Base-by-base conservation (phyloP, 306 rosid species). In the Crataegus laevigata region DNA sequence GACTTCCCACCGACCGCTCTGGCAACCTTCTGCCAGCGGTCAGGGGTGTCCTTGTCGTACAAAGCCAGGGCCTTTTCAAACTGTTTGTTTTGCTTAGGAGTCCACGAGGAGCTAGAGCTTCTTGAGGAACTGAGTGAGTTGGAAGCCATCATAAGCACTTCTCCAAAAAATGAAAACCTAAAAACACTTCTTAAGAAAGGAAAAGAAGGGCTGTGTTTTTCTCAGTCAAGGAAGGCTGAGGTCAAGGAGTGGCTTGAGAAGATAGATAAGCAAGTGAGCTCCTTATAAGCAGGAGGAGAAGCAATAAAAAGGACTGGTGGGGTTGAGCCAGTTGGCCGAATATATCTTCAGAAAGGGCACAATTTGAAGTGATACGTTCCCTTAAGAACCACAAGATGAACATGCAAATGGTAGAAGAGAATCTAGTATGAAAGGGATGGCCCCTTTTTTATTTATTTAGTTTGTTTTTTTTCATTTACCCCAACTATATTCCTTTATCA, bases 11-110 rank as follows among this genome's bases (percentile, higher is more conserved):
- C 87, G n/a, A 90, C 97, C 14, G 77, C 81, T 76, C 66, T 79
- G 28, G 96, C 93, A 25, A 92, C 83, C 79, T 92, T 89, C 77
- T 84, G 96, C 96, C 97, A 92, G 81, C 88, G 88, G 68, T 92
- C 96, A 3, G 91, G 87, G 28, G 90, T 87, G 36, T 92, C 96
- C 81, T 78, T 87, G n/a, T 92, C 91, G 68, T 84, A 85, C 71
- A 78, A 71, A 58, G 97, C 96, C 34, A 90, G 85, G 2, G 97
- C 97, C 47, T 78, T 89, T 68, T 92, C 97, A 58, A 92, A 92
- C 47, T 66, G 78, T 70, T 92, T 90, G 87, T 92, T 88, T 72
- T 92, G 89, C 58, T 85, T 75, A 55, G 73, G 58, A 0, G 93
- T 92, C 97, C 97, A 91, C 1, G 93, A 85, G 59, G 94, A 71